Evolutionary conservation across 192 early-diverging fungal species (phyloP), one percentile per base, ranked within the genome.

Genomic region (Phycomyces nitens): DNA sequence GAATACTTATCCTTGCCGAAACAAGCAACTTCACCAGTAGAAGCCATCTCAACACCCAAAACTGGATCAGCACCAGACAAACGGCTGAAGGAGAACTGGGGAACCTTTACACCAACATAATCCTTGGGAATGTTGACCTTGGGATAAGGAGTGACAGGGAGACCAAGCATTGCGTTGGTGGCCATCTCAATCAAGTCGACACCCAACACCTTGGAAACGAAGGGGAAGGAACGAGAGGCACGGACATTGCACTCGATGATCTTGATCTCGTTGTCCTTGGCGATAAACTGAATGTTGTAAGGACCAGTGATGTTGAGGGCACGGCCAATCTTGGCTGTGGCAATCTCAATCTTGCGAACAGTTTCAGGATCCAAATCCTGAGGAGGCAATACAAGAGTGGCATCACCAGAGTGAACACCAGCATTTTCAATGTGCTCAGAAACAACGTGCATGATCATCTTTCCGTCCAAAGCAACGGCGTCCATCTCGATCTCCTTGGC

Each of bases 1-100:
- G 96, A 92, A 80, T 98, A 97, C 85, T 98, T 98, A 79, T 95
- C 90, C 57, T 86, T 86, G 34, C 97, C 96, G 74, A 99, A 98
- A 72, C 93, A 97, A 8, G 97, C 97, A 21, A 99, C 97, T 81
- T 98, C 97, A 70, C 97, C 97, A 7, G 97, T 99, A 11, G 96
- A 98, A 27, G 97, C 97, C 95, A 98, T 99, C 82, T 98, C 97
- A n/a, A 99, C 95, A 69, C 97, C 97, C 51, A 99, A 80, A 69
- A 99, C 86, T 42, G 97, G 97, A 78, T 99, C 97, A 55, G 97
- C 96, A 21, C 95, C 97, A 56, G 89, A 86, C 39, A 98, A 82
- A 68, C 96, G 91, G 65, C 88, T 92, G 87, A 96, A 98, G 54
- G 89, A 91, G 81, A 99, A 99, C 83, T 98, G 95, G 38, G 95